Evolutionary conservation across 2,329 filamentous ascomycete genomes (phyloP).

Genomic region (Hypoxylon sp.): DNA sequence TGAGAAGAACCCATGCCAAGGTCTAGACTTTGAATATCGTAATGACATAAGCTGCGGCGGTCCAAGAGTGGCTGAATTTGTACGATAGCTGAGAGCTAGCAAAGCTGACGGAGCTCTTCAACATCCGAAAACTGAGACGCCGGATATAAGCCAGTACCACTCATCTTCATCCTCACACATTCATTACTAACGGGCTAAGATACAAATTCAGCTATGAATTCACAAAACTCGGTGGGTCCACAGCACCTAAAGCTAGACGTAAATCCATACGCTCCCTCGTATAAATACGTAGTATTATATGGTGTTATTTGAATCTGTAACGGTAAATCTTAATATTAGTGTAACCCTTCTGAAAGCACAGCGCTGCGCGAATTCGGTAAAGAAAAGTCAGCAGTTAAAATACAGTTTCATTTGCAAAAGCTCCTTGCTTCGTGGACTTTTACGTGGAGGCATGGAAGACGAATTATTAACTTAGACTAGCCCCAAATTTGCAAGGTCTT

Average conservation of each 20-base stretch:
- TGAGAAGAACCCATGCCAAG: not conserved
- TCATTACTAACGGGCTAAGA: not conserved
- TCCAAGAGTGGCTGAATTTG: not conserved
- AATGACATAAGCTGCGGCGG: constrained; percentile 3
- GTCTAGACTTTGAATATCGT: not conserved
- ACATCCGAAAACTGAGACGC: not conserved
- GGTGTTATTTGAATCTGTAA: not conserved
- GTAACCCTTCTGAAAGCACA: not conserved
- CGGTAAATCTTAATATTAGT: not conserved
- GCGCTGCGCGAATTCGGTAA: not conserved
- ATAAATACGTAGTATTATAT: not conserved
- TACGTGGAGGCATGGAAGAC: not conserved
- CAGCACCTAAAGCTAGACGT: not conserved
- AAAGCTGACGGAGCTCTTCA: not conserved
- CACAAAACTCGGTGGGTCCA: not conserved
- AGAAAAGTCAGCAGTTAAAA: not conserved
- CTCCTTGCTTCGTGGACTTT: not conserved
- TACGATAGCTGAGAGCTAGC: not conserved
- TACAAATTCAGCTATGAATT: not conserved
- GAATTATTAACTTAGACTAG: too few relatives aligned
- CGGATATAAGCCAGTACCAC: not conserved
- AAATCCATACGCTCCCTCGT: not conserved
- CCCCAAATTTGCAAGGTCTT: too few relatives aligned
- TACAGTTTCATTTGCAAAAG: not conserved
- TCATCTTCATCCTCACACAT: not conserved